phyloP scores from a whole-genome alignment of 495 filamentous ascomycete genomes.

The Penicillium paxilli region DNA sequence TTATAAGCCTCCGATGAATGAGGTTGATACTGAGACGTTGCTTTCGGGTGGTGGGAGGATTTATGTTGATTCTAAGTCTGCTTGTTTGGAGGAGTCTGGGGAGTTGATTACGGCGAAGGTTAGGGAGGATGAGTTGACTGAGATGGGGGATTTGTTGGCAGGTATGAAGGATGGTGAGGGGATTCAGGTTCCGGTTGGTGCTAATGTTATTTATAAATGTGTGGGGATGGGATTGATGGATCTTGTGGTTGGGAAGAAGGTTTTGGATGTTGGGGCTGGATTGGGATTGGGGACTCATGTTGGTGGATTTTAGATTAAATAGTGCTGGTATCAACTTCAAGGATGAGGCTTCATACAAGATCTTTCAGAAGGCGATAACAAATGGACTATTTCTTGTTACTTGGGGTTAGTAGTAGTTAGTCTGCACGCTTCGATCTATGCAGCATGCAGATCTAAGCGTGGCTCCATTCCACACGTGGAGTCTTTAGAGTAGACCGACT shows the following conservation, averaged over 20 bases:
- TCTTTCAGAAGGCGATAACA: too few species aligned
- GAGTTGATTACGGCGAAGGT: slow-evolving; percentile 81
- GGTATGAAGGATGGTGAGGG: slow-evolving; percentile 24
- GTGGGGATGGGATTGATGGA: slow-evolving; percentile 53
- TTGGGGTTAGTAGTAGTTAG: too few species aligned
- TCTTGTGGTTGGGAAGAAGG: slow-evolving; percentile 58
- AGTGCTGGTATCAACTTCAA: too few species aligned
- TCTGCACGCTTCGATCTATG: too few species aligned
- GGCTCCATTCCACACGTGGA: background rate
- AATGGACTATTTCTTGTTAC: too few species aligned
- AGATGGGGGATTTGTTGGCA: slow-evolving; percentile 82
- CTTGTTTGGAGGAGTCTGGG: slow-evolving; percentile 81
- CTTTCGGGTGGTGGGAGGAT: slow-evolving; percentile 71
- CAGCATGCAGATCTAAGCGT: background rate
- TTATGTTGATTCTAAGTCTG: slow-evolving; percentile 79
- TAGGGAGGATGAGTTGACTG: slow-evolving; percentile 66
- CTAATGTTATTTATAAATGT: slow-evolving; percentile 66
- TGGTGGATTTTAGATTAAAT: slow-evolving; percentile 45
- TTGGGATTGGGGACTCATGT: slow-evolving; percentile 69
- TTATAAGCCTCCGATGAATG: slow-evolving; percentile 83
- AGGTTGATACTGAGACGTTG: slow-evolving; percentile 75
- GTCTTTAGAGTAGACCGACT: background rate
- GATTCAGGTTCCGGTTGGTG: slow-evolving; percentile 33
- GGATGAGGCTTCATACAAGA: too few species aligned
- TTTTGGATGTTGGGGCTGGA: slow-evolving; percentile 71